A percentile compares a stretch with the other conserved stretches of the same genome.
Evolutionary conservation across 2,329 filamentous ascomycete species (phyloP).

Genomic region (Calonectria naviculata): DNA sequence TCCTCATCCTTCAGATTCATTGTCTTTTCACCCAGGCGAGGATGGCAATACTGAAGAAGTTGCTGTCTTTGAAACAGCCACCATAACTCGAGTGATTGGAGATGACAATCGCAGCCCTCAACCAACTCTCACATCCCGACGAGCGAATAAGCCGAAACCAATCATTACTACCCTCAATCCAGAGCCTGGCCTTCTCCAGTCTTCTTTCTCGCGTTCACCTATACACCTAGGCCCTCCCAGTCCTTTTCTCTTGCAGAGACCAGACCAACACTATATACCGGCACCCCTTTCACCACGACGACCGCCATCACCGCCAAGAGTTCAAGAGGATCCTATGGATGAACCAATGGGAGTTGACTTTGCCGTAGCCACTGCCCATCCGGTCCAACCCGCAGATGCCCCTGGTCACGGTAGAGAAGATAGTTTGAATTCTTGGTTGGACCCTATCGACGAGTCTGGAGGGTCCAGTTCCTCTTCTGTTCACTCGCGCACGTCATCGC

Average conservation of each 20-base stretch:
- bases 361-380: constrained; percentile 36
- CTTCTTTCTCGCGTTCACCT: constrained; percentile 65
- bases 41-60: constrained; percentile 59
- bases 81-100: constrained; percentile 57
- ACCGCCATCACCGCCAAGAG: constrained; percentile 56
- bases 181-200: constrained; percentile 55
- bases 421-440: constrained; percentile 90
- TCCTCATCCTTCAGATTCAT: constrained; percentile 37
- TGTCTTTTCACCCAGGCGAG: constrained; percentile 37
- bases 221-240: constrained; percentile 42
- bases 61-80: constrained; percentile 63
- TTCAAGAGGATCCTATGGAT: constrained; percentile 35
- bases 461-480: constrained; percentile 83
- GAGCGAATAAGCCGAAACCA: constrained; percentile 37
- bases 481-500: constrained; percentile 81
- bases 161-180: constrained; percentile 37
- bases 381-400: constrained; percentile 13
- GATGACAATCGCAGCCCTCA: constrained; percentile 37
- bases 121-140: constrained; percentile 40
- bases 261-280: constrained; percentile 72
- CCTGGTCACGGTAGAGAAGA: constrained; percentile 64
- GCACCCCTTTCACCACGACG: constrained; percentile 77
- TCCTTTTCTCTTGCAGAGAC: constrained; percentile 56
- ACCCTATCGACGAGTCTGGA: constrained; percentile 91
- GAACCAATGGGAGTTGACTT: constrained; percentile 49